Base-by-base conservation (phyloP, 106 monocot species). In the Chionographis japonica region DNA sequence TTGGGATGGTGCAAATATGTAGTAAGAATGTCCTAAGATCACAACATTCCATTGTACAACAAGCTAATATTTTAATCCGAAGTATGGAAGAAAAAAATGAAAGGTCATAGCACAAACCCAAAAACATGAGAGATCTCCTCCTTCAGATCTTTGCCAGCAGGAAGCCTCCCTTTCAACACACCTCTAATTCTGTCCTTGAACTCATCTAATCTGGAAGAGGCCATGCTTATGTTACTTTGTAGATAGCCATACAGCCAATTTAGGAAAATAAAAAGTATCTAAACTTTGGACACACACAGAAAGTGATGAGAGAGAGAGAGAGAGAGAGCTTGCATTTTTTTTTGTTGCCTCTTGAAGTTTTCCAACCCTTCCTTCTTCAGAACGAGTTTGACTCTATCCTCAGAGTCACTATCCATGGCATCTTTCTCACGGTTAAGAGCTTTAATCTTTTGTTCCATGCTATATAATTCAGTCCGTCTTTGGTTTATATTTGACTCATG, bases 141-240 rank as follows among this genome's bases (percentile, higher is more conserved):
- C 75, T 92, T 98, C 40, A 92, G 55, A 81, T 98, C 85, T 65
- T 87, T 92, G 3, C 90, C 85, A 75, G 85, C 50, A 75, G 97
- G 97, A 72, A 88, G 52, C 66, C 97, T 85, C 68, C 97, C 97
- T 85, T 92, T 98, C 52, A 98, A 67, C 66, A 87, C 82, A 69
- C 58, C 82, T 81, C 87, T 80, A 63, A 98, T 83, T 75, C 64
- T 84, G 51, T 89, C 92, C 70, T 83, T 98, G 56, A 68, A 61
- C 37, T 92, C 87, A 77, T 87, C 87, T 73, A 85, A 72, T 85
- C 97, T 98, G 85, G 52, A 85, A 79, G 72, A 68, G 35, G 69
- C 54, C 12, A 14, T 62, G 40, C 16, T 67, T 40, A 71, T 16
- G 52, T 67, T 50, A 68, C 38, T 43, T 46, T 14, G 9, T 58